A percentile compares a stretch with the other conserved stretches of the same genome.
Evolutionary conservation across 441 rosid genomes (phyloP).

Genomic region (Bruguiera hainesii): DNA sequence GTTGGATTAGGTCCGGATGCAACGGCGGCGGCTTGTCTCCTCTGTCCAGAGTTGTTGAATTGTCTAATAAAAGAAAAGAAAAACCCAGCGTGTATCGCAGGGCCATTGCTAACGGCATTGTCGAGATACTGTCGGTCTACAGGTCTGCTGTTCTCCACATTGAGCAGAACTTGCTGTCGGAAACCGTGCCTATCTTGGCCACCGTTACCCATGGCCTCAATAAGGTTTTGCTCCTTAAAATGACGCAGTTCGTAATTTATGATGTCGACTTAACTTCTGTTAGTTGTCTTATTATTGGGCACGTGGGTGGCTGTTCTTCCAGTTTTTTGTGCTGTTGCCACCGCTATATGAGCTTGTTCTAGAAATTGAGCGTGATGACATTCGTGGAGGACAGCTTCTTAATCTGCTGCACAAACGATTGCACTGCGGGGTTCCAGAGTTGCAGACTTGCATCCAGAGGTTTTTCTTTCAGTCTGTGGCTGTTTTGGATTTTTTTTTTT

Average conservation of each 20-base stretch:
- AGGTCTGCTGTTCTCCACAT: constrained; percentile 91
- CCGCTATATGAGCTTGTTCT: constrained; percentile 82
- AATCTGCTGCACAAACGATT: constrained; percentile 82
- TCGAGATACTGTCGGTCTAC: constrained; percentile 79
- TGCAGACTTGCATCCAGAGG: constrained; percentile 96
- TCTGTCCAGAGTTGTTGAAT: constrained; percentile 45
- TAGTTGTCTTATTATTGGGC: too few species aligned
- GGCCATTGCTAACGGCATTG: constrained; percentile 92
- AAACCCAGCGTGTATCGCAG: constrained; percentile 75
- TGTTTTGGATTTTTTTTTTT: background rate
- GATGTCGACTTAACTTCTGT: background rate
- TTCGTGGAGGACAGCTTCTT: constrained; percentile 90
- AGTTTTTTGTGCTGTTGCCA: constrained; percentile 89
- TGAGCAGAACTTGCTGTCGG: constrained; percentile 81
- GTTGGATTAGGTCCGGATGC: constrained; percentile 71
- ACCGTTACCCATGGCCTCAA: constrained; percentile 85
- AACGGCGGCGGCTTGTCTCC: constrained; percentile 30
- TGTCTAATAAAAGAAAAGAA: constrained; percentile 31
- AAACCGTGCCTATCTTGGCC: constrained; percentile 75
- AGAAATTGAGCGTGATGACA: constrained; percentile 89
- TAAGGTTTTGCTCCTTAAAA: constrained; percentile 44
- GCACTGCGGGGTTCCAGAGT: constrained; percentile 97
- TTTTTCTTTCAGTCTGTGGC: constrained; percentile 11
- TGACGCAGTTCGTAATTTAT: too few species aligned
- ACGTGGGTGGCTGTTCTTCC: constrained; percentile 6